Evolutionary conservation across 2,329 filamentous ascomycete species (phyloP), one percentile per base, ranked within the genome.

Genomic region (Fusarium sp.): DNA sequence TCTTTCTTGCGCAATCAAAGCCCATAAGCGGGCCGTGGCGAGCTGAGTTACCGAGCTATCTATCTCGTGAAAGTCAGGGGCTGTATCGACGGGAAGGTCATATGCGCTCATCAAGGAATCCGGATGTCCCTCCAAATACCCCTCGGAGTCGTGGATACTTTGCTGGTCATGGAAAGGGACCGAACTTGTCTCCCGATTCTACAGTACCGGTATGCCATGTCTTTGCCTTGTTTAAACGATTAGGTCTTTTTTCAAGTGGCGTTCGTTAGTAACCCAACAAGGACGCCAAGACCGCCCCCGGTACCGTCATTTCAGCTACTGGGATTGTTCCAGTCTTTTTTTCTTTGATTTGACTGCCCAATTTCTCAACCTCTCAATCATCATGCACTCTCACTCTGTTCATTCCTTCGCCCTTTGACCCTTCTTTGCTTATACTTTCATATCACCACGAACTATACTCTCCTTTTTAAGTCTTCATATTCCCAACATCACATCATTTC

Each of bases 281-380:
- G 71, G 71, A 57, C 68, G 71, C 67, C 71, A 72, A 74, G 72
- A 46, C 60, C 60, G 47, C 68, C 72, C 71, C 71, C 60, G 23
- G 71, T 46, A 60, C 68, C 53, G 64, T 74, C 72, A 74, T 74
- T 74, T 74, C 64, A 72, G 52, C 59, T 65, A 19, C 71, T 65
- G 59, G 68, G 58, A 58, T 67, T 33, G 57, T 69, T 69, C 43
- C 40, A 56, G 72, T 64, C 46, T 62, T 63, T 71, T 67, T 54
- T 69, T 32, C 54, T 53, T 54, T 64, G 35, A 49, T 63, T 60
- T 57, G 62, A 62, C 53, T 35, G 60, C 42, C 59, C 71, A 71
- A 56, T 58, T 66, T 53, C 64, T 65, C 69, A 64, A 73, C 46
- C 33, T 74, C 67, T 68, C 71, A 50, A 56, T 64, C 69, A 58